Evolutionary conservation across 1,284 basidiomycete species (phyloP).

Genomic region (Fistulinella cinereoalba): DNA sequence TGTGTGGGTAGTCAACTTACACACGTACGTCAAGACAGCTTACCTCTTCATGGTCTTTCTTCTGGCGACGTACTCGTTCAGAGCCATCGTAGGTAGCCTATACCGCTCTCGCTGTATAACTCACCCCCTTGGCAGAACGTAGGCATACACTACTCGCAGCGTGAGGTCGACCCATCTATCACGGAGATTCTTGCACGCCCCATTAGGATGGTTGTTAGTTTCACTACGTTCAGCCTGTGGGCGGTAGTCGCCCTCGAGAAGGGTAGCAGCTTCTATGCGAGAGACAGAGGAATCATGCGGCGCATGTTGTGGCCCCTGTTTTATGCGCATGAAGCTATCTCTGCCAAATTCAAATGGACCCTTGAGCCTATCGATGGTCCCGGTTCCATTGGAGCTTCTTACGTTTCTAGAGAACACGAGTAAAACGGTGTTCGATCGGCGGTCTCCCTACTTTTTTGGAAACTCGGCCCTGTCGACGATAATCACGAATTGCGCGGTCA

Average conservation of each 20-base stretch:
- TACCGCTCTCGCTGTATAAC: neutral
- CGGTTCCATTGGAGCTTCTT: neutral
- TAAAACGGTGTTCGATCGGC: neutral
- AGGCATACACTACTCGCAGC: too few relatives aligned
- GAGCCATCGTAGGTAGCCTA: slow-evolving; percentile 40
- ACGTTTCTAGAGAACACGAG: neutral
- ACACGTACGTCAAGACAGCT: slow-evolving; percentile 15
- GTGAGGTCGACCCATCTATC: too few relatives aligned
- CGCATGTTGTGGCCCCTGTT: slow-evolving; percentile 22
- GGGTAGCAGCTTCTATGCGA: slow-evolving; percentile 9
- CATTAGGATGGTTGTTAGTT: slow-evolving; percentile 6
- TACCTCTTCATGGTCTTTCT: slow-evolving; percentile 31
- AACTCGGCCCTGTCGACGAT: too few relatives aligned
- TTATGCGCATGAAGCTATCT: slow-evolving; percentile 3
- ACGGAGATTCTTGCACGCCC: slow-evolving; percentile 4
- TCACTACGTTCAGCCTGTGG: slow-evolving; percentile 20
- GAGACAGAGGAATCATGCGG: slow-evolving; percentile 1
- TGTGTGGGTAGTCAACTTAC: neutral
- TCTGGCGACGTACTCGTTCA: slow-evolving; percentile 25
- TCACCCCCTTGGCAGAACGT: slow-evolving; percentile 24
- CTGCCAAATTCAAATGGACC: neutral
- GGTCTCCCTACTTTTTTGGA: too few relatives aligned
- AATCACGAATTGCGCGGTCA: too few relatives aligned
- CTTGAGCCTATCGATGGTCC: neutral
- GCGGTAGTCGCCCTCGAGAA: slow-evolving; percentile 12